Evolutionary conservation across 2,329 filamentous ascomycete species (phyloP).

Genomic region (Colletotrichum phormii): DNA sequence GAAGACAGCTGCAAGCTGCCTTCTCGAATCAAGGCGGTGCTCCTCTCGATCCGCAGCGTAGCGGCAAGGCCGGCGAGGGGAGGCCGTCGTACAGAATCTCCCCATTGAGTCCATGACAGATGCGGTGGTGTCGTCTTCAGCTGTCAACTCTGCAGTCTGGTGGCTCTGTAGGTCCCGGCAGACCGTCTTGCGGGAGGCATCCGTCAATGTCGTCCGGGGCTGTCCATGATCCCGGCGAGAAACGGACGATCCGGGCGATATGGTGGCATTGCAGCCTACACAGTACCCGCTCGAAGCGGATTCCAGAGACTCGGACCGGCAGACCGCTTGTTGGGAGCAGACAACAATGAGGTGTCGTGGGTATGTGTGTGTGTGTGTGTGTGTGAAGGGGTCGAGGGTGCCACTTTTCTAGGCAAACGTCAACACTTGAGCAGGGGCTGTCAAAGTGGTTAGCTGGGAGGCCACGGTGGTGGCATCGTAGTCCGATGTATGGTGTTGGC

Average conservation of each 20-base stretch:
- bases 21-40: constrained; percentile 8
- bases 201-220: neutral
- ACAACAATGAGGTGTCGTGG: neutral
- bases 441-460: constrained; percentile 9
- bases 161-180: constrained; percentile 14
- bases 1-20: constrained; percentile 29
- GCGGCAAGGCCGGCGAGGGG: neutral
- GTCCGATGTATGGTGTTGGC: constrained; percentile 2
- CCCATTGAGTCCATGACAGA: neutral
- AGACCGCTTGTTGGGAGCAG: constrained; percentile 7
- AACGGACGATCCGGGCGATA: neutral
- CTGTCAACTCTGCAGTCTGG: constrained; percentile 25
- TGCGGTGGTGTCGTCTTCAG: neutral
- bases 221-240: neutral
- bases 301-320: neutral
- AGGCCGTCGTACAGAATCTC: constrained; percentile 20
- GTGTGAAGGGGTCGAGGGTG: neutral
- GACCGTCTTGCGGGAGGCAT: constrained; percentile 23
- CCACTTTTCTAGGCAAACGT: neutral
- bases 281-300: constrained; percentile 3
- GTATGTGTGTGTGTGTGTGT: neutral
- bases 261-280: neutral
- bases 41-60: constrained; percentile 1
- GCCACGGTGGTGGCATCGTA: neutral
- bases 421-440: neutral